A percentile compares a stretch with the other conserved stretches of the same genome.
Conservation (phyloP, 768 basidiomycete species). For the Naganishia onofrii region DNA sequence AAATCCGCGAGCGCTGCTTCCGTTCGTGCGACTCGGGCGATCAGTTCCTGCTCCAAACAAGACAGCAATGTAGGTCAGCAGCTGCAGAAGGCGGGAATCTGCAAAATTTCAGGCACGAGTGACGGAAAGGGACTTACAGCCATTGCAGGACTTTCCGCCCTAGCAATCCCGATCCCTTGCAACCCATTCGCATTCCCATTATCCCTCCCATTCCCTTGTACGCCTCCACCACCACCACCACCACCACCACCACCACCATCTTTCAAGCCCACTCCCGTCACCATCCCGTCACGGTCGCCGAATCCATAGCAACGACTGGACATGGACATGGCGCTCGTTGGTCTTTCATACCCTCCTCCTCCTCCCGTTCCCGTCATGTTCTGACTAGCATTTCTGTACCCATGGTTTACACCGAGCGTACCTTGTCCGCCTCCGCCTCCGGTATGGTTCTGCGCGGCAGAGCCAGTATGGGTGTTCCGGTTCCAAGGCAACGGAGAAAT, state of each 20-base stretch:
- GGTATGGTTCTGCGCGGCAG: background rate
- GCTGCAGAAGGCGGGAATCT: background rate
- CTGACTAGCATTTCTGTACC: background rate
- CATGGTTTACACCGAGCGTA: background rate
- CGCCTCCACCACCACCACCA: background rate
- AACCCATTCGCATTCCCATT: slow-evolving; percentile 9
- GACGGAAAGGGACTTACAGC: background rate
- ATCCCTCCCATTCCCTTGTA: background rate
- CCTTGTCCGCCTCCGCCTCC: background rate
- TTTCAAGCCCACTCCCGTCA: background rate
- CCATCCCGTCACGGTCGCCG: background rate
- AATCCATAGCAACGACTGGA: slow-evolving; percentile 6
- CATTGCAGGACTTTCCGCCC: slow-evolving; percentile 23
- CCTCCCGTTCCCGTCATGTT: background rate
- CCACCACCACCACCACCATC: background rate
- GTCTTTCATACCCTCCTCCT: background rate
- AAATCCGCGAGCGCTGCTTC: slow-evolving; percentile 29
- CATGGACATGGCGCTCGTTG: slow-evolving; percentile 14
- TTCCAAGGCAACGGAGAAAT: slow-evolving; percentile 11
- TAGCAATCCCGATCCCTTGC: slow-evolving; percentile 12
- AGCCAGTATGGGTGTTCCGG: background rate
- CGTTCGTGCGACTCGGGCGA: slow-evolving; percentile 27
- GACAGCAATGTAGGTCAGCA: background rate
- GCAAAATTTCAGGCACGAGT: background rate
- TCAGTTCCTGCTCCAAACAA: slow-evolving; percentile 13